phyloP scores from a whole-genome alignment of 164 flowering plant genomes.

The Euptelea pleiosperma region DNA sequence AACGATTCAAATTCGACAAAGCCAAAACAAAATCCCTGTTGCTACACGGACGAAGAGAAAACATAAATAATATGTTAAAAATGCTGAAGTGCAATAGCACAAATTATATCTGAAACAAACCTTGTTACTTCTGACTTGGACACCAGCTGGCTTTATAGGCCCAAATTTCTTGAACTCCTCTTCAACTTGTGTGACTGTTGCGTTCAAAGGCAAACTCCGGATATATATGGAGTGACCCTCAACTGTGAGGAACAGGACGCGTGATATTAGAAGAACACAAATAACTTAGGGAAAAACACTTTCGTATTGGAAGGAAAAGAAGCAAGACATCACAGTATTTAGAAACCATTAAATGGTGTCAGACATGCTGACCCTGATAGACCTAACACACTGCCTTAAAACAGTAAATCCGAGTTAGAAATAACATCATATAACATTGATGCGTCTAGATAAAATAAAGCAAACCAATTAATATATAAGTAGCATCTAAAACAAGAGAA shows the following conservation, averaged over 20 bases:
- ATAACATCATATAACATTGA: too few relatives aligned
- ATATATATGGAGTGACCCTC: slow-evolving; percentile 74
- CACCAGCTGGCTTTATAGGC: slow-evolving; percentile 66
- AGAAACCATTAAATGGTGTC: too few relatives aligned
- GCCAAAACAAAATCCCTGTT: slow-evolving; percentile 88
- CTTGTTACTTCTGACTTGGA: slow-evolving; percentile 94
- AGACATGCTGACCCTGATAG: too few relatives aligned
- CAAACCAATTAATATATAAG: too few relatives aligned
- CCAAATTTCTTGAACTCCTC: slow-evolving; percentile 78
- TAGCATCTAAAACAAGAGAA: too few relatives aligned
- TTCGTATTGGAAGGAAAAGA: background rate
- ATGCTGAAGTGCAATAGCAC: background rate
- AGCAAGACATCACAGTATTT: background rate
- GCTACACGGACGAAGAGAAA: slow-evolving; percentile 25
- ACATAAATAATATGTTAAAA: background rate
- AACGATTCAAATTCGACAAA: slow-evolving; percentile 77
- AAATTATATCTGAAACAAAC: slow-evolving; percentile 31
- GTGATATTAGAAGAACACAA: background rate
- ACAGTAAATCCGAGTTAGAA: background rate
- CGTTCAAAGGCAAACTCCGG: slow-evolving; percentile 50
- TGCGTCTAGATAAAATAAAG: too few relatives aligned
- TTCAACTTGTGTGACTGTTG: slow-evolving; percentile 48
- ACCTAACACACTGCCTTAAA: background rate
- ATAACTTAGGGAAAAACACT: background rate
- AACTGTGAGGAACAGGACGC: slow-evolving; percentile 27